Base-by-base conservation (phyloP, 2,329 filamentous ascomycete species). In the Arachnopeziza araneosa region DNA sequence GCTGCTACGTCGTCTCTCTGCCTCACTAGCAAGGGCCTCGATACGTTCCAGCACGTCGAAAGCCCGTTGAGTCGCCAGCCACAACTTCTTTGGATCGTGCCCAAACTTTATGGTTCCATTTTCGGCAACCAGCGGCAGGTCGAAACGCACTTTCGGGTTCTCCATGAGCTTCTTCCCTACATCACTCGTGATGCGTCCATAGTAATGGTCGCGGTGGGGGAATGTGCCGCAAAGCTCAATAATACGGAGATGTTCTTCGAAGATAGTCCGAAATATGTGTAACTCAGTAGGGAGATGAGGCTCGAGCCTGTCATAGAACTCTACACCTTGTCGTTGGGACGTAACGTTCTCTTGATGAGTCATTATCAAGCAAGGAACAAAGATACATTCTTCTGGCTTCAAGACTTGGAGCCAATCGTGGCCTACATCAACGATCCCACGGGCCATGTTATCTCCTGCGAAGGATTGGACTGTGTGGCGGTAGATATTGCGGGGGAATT, bases 401-500 rank as follows among this genome's bases (percentile, higher is more conserved):
- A 58, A 44, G 19, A 49, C 50, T 23, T 52, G 19, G 2, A 58
- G 56, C 56, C 56, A 58, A 19, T 58, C 50, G 23, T 58, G 56
- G 4, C 26, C 26, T 4, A 30, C 30, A 23, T 52, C 50, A 24
- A 53, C 36, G 36, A 58, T 58, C 1, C 24, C n/a, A 17, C 58
- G 50, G 1, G 59, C 55, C 26, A 52, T 52, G 7, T 24, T 50
- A 36, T 60, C 57, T 2, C 55, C 54, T 21, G 24, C 54, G 22
- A 54, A 60, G 19, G 52, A 54, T 21, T 52, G 51, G 26, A 57
- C 55, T 24, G 54, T 57, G 12, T 55, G 55, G 10, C 59, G 30
- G 24, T 57, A 60, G 8, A 60, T 60, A 58, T 75, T 75, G 2
- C 73, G 69, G 19, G 73, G 72, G 48, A 75, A 72, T 63, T 75